Base-by-base conservation (phyloP, 2,329 filamentous ascomycete genomes). In the Zymoseptoria crescenta region DNA sequence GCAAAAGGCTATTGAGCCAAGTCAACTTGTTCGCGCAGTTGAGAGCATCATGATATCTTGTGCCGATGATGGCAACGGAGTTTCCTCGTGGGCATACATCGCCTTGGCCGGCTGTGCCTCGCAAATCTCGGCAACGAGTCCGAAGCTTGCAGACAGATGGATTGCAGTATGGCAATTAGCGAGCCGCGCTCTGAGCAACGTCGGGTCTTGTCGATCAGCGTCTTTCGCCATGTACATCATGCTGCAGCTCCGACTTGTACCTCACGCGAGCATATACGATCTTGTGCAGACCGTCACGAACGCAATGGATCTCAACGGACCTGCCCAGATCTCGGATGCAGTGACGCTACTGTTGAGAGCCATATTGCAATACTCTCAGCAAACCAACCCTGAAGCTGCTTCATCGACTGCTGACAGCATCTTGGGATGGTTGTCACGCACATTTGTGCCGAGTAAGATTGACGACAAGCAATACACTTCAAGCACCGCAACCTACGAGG, bases 81-180 rank as follows among this genome's bases (percentile, higher is more conserved):
- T 87, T 49, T 83, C 86, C 7, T 89, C 86, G 0, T 99, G 94
- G 94, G 87, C 91, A 19, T 84, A 96, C 77, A 73, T 96, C 56
- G 87, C 86, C n/a, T 84, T 91, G 69, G 80, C 89, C 62, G 89
- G 80, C 65, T 79, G 81, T 66, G 76, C 80, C 29, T 67, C 75
- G 52, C 77, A 81, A 63, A 63, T 65, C 28, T 62, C 67, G 49
- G 74, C 81, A 20, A 73, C 69, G 20, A 72, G 77, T 19, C 60
- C 66, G n/a, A 69, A 69, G 50, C 69, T 85, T 9, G 74, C 74
- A 59, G 64, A 68, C 1, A 73, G 77, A 28, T 96, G 91, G 91
- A 79, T 81, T 59, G 84, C 88, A 59, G 73, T 86, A 19, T 96
- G 91, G 89, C 87, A 91, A 64, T 76, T 89, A 8, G 84, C 88